Evolutionary conservation across 2,329 filamentous ascomycete genomes (phyloP), one percentile per base, ranked within the genome.

Genomic region (Microcera coccophila): DNA sequence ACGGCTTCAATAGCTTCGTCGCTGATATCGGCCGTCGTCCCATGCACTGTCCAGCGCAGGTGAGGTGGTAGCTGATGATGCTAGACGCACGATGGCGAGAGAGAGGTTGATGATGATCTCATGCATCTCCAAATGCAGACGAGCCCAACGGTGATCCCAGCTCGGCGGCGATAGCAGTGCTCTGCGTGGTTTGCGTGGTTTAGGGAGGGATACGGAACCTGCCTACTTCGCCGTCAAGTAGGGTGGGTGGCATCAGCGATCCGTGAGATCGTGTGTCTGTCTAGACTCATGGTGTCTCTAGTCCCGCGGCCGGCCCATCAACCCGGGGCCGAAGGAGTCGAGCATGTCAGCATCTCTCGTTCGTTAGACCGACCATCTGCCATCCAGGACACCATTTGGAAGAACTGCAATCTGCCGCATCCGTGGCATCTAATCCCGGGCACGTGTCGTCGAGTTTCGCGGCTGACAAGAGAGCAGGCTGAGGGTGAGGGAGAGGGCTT

Each of bases 301-400:
- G 33, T 36, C 45, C n/a, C 34, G 35, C 22, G 48, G 29, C 21
- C 53, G 39, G 39, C 36, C 22, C 21, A 31, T 40, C 31, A 38
- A 33, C 22, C 38, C 24, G 32, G 42, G 34, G 38, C 33, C 42
- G 39, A 32, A 36, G 37, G 32, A 39, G n/a, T n/a, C n/a, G n/a
- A n/a, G n/a, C n/a, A n/a, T n/a, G n/a, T n/a, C n/a, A n/a, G n/a
- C n/a, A n/a, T n/a, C n/a, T n/a, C n/a, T n/a, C n/a, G n/a, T n/a
- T n/a, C n/a, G n/a, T n/a, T n/a, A n/a, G n/a, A n/a, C n/a, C n/a
- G n/a, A n/a, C n/a, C n/a, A n/a, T n/a, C n/a, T n/a, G n/a, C n/a
- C n/a, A n/a, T n/a, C n/a, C n/a, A n/a, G n/a, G n/a, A n/a, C n/a
- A n/a, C n/a, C n/a, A n/a, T n/a, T n/a, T n/a, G n/a, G n/a, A n/a